These are phyloP conservation scores for Starmerella bacillaris DNA, from an alignment of 805 yeast genomes.

Conservation along the genomic window DNA sequence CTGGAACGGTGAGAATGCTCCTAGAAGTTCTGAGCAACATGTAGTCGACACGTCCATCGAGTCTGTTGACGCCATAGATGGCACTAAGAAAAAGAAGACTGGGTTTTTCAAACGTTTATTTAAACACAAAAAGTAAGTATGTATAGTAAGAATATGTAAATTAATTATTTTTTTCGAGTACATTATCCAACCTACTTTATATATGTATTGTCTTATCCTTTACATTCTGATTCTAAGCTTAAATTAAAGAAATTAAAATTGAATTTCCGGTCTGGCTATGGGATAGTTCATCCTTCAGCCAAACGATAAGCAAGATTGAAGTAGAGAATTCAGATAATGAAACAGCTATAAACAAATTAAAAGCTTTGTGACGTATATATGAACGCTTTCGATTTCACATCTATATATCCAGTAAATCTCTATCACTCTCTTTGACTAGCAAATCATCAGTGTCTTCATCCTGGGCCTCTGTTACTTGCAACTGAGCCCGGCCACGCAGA, in stretches of 20 bases:
- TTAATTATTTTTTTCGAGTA: background rate
- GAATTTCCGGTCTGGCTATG: too few relatives aligned
- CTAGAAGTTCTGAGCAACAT: background rate
- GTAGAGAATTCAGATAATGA: too few relatives aligned
- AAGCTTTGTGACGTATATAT: too few relatives aligned
- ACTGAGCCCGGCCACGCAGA: slow-evolving; percentile 53
- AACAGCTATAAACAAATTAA: too few relatives aligned
- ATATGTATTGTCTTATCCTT: background rate
- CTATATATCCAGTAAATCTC: slow-evolving; percentile 20
- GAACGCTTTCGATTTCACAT: too few relatives aligned
- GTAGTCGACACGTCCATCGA: background rate
- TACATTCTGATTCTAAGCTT: background rate
- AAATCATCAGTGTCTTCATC: slow-evolving; percentile 19
- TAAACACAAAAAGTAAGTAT: slow-evolving; percentile 3
- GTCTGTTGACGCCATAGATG: slow-evolving; percentile 1
- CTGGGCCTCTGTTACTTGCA: slow-evolving; percentile 16
- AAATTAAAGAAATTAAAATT: background rate
- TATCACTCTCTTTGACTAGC: slow-evolving; percentile 20
- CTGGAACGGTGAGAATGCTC: background rate
- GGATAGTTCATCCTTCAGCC: too few relatives aligned
- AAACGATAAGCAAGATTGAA: too few relatives aligned
- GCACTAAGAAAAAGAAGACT: slow-evolving; percentile 8
- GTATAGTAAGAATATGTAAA: background rate
- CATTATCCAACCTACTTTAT: too few relatives aligned
- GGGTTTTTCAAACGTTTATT: slow-evolving; percentile 16